Percentiles rank a stretch among this genome's conserved stretches.
Evolutionary conservation across 2,329 filamentous ascomycete genomes (phyloP).

Genomic region (Xylaria arbuscula): DNA sequence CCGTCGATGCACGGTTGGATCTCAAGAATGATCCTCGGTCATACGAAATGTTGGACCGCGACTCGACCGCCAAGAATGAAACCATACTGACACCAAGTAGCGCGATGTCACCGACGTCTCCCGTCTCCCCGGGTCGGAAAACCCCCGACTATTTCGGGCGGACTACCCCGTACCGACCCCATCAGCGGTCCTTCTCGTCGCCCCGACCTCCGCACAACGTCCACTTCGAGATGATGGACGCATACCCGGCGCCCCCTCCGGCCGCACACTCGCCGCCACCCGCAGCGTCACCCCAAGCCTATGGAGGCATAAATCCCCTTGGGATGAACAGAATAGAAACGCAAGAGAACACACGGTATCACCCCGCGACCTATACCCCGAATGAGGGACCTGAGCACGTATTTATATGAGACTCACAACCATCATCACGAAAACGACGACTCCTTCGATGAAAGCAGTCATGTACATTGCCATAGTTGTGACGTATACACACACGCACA

Average conservation of each 20-base stretch:
- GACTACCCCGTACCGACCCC: constrained; percentile 65
- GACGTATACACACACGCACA: constrained; percentile 1
- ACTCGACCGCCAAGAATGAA: constrained; percentile 58
- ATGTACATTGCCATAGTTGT: constrained; percentile 30
- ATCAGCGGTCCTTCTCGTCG: constrained; percentile 66
- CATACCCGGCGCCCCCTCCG: constrained; percentile 45
- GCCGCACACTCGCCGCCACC: constrained; percentile 33
- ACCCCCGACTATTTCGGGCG: constrained; percentile 65
- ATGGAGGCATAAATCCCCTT: constrained; percentile 63
- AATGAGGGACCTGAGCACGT: constrained; percentile 42
- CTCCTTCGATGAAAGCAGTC: constrained; percentile 23
- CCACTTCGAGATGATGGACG: constrained; percentile 58
- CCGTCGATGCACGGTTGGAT: constrained; percentile 77
- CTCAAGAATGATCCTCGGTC: constrained; percentile 72
- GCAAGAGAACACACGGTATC: constrained; percentile 39
- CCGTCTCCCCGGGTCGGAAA: constrained; percentile 51
- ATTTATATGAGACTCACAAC: constrained; percentile 42
- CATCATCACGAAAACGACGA: constrained; percentile 4
- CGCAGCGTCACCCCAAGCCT: constrained; percentile 27
- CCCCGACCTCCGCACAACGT: constrained; percentile 60
- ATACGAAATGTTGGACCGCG: constrained; percentile 83
- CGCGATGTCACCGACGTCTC: constrained; percentile 53
- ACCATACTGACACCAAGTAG: constrained; percentile 63
- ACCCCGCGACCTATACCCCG: constrained; percentile 40
- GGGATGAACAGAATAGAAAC: constrained; percentile 67